Evolutionary conservation across 345 rosid genomes (phyloP).

Genomic region (Hibiscus mutabilis): DNA sequence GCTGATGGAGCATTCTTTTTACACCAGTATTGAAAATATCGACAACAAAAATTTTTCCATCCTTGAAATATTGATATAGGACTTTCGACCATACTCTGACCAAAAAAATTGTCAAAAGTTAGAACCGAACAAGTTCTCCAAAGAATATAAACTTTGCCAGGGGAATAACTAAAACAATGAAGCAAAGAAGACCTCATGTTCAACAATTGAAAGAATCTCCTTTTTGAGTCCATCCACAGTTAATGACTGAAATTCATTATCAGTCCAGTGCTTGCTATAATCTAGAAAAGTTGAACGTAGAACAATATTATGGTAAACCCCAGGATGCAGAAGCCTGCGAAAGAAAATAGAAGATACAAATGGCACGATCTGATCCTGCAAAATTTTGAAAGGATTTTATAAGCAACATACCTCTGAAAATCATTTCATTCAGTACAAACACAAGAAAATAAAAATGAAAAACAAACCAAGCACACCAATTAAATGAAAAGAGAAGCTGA

Average conservation of each 20-base stretch:
- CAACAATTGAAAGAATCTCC: slow-evolving; percentile 70
- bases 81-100: slow-evolving; percentile 55
- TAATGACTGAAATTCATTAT: slow-evolving; percentile 72
- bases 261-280: slow-evolving; percentile 70
- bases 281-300: slow-evolving; percentile 66
- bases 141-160: background rate
- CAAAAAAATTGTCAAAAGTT: slow-evolving; percentile 17
- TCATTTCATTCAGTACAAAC: background rate
- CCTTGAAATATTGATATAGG: slow-evolving; percentile 44
- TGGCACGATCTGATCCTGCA: slow-evolving; percentile 70
- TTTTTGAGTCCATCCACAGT: slow-evolving; percentile 72
- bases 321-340: slow-evolving; percentile 78
- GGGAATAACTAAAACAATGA: slow-evolving; percentile 8
- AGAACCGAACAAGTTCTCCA: slow-evolving; percentile 8
- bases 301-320: slow-evolving; percentile 50
- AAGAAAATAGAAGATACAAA: slow-evolving; percentile 76
- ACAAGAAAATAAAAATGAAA: background rate
- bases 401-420: slow-evolving; percentile 6
- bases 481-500: background rate
- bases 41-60: slow-evolving; percentile 70
- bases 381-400: slow-evolving; percentile 8
- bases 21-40: slow-evolving; percentile 82
- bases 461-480: background rate
- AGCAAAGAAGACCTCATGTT: slow-evolving; percentile 56
- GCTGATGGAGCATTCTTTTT: slow-evolving; percentile 64